phyloP scores from a whole-genome alignment of 2,329 filamentous ascomycete genomes.

The Cordyceps javanica region DNA sequence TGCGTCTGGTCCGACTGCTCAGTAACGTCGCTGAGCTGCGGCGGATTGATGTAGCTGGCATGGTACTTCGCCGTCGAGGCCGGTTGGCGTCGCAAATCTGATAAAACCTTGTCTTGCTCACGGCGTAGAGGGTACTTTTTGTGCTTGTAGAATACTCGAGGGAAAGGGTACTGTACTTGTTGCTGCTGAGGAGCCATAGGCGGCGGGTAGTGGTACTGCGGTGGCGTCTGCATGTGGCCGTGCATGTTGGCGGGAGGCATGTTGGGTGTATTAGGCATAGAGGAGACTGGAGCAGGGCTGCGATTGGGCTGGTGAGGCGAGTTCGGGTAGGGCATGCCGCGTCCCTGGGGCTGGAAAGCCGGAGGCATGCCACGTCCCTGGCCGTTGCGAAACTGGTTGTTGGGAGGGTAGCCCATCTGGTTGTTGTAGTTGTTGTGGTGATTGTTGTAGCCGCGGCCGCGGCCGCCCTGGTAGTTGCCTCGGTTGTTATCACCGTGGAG shows the following conservation, averaged over 20 bases:
- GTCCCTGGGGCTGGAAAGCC: constrained; percentile 37
- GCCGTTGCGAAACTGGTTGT: constrained; percentile 36
- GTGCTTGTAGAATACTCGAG: constrained; percentile 11
- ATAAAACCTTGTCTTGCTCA: constrained; percentile 12
- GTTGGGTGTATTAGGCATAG: constrained; percentile 64
- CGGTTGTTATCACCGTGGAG: constrained; percentile 51
- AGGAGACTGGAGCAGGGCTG: constrained; percentile 60
- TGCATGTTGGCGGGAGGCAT: constrained; percentile 54
- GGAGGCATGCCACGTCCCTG: constrained; percentile 49
- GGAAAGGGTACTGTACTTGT: constrained; percentile 50
- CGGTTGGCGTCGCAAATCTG: constrained; percentile 9
- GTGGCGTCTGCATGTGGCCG: constrained; percentile 50
- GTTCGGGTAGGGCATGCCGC: constrained; percentile 46
- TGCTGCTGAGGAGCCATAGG: constrained; percentile 55
- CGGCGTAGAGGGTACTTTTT: constrained; percentile 1
- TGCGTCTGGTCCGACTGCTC: not conserved
- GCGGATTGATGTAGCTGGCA: constrained; percentile 4
- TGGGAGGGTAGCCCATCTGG: constrained; percentile 38
- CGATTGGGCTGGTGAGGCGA: constrained; percentile 56
- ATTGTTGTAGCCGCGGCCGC: constrained; percentile 45
- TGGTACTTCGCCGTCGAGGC: not conserved
- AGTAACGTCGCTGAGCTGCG: constrained; percentile 2
- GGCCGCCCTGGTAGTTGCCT: constrained; percentile 47
- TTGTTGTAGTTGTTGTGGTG: constrained; percentile 33
- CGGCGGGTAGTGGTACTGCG: constrained; percentile 55